A percentile compares a stretch with the other conserved stretches of the same genome.
These are phyloP conservation scores for Chiua virens DNA, from an alignment of 768 basidiomycete genomes.

Conservation along the genomic window DNA sequence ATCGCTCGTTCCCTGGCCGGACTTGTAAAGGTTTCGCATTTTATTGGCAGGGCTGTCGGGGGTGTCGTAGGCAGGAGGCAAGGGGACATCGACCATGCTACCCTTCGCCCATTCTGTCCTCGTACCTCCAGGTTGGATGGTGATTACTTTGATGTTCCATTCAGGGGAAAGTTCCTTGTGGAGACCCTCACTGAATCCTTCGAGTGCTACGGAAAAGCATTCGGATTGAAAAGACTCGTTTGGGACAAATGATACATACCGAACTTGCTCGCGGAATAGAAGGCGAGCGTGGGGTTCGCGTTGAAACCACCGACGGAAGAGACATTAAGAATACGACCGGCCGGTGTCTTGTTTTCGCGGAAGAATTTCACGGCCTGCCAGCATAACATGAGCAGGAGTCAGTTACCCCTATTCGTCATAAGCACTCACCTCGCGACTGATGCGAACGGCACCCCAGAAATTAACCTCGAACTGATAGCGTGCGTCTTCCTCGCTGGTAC, in stretches of 20 bases:
- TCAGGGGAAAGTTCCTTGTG: constrained; percentile 22
- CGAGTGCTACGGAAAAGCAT: constrained; percentile 13
- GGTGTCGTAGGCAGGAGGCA: constrained; percentile 15
- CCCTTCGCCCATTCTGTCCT: constrained; percentile 22
- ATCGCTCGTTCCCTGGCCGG: neutral
- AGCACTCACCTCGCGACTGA: constrained; percentile 23
- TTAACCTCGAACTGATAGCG: constrained; percentile 32
- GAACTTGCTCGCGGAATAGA: constrained; percentile 24
- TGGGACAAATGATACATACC: constrained; percentile 3
- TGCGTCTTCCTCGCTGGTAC: constrained; percentile 23
- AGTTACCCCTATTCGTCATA: neutral
- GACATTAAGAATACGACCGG: constrained; percentile 24
- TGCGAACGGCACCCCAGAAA: constrained; percentile 31
- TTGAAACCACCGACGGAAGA: constrained; percentile 21
- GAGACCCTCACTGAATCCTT: constrained; percentile 26
- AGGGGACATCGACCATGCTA: constrained; percentile 11
- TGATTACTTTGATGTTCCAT: constrained; percentile 29
- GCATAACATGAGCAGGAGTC: neutral
- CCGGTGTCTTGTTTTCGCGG: constrained; percentile 26
- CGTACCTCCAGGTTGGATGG: constrained; percentile 21
- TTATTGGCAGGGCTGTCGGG: constrained; percentile 17
- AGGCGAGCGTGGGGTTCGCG: constrained; percentile 15
- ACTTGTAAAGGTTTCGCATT: constrained; percentile 10
- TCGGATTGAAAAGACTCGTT: neutral
- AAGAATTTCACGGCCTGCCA: constrained; percentile 29